phyloP scores from a whole-genome alignment of 106 monocot species.

The Dendrobium catenatum region DNA sequence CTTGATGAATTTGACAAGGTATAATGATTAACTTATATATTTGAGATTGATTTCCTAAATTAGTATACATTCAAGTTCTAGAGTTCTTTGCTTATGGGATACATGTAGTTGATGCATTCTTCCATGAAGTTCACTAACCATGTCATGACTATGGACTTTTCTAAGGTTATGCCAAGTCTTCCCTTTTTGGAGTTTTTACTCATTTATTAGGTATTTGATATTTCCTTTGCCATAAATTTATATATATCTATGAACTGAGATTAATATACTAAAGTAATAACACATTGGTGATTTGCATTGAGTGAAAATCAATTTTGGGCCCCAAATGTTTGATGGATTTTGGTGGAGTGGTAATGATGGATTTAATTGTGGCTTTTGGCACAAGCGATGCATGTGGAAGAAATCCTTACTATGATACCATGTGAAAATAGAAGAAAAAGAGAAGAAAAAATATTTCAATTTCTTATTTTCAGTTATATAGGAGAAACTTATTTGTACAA shows the following conservation, averaged over 20 bases:
- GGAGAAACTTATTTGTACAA: no score
- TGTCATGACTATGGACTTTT: slow-evolving; percentile 4
- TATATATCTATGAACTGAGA: not conserved
- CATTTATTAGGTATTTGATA: not conserved
- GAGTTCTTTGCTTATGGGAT: not conserved
- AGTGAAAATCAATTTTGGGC: not conserved
- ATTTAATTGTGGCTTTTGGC: no score
- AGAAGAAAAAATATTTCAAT: no score
- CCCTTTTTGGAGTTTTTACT: not conserved
- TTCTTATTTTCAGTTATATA: no score
- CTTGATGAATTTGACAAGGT: not conserved
- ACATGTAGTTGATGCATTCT: not conserved
- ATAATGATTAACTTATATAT: not conserved
- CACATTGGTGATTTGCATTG: not conserved
- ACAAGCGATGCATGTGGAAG: no score
- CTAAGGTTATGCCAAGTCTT: not conserved
- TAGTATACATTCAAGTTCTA: not conserved
- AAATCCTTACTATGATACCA: no score
- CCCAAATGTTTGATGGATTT: no score
- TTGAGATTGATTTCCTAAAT: slow-evolving; percentile 1
- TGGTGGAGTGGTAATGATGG: no score
- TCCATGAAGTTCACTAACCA: not conserved
- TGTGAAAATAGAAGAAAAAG: no score
- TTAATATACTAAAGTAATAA: slow-evolving; percentile 3
- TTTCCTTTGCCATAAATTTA: not conserved